Evolutionary conservation across 257 asterid genomes (phyloP).

Genomic region (Avicennia marina): DNA sequence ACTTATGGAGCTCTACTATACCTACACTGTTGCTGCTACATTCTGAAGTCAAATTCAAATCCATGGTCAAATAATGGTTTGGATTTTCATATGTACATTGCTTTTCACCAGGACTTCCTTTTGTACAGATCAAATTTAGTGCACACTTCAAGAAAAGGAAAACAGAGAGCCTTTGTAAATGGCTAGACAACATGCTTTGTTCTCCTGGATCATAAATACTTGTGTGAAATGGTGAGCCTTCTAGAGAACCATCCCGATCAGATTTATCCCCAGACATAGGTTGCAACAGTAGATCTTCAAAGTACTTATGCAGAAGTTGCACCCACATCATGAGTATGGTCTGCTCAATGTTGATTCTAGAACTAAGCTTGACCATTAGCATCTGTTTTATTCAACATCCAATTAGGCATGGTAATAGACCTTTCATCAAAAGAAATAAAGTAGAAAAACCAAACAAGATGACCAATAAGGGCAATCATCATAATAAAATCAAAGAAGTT

Average conservation of each 20-base stretch:
- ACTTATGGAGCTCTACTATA: conserved; percentile 44
- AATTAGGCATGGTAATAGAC: conserved; percentile 11
- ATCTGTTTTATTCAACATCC: conserved; percentile 38
- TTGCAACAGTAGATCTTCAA: conserved; percentile 52
- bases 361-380: conserved; percentile 68
- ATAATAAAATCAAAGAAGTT: too few species aligned
- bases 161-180: conserved; percentile 65
- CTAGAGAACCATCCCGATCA: conserved; percentile 39
- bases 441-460: not conserved
- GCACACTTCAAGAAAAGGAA: conserved; percentile 73
- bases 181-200: conserved; percentile 34
- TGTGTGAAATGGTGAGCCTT: conserved; percentile 74
- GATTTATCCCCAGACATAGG: conserved; percentile 40
- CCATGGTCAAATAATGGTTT: conserved; percentile 17
- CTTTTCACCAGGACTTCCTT: conserved; percentile 25
- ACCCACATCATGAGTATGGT: conserved; percentile 51
- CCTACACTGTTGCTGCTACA: conserved; percentile 34
- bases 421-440: not conserved
- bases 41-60: conserved; percentile 29
- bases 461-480: not conserved
- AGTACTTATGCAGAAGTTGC: conserved; percentile 53
- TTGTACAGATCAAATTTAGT: conserved; percentile 32
- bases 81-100: conserved; percentile 18
- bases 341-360: conserved; percentile 30
- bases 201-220: conserved; percentile 32